Base-by-base conservation (phyloP, 164 flowering plant genomes). In the Sedum album region DNA sequence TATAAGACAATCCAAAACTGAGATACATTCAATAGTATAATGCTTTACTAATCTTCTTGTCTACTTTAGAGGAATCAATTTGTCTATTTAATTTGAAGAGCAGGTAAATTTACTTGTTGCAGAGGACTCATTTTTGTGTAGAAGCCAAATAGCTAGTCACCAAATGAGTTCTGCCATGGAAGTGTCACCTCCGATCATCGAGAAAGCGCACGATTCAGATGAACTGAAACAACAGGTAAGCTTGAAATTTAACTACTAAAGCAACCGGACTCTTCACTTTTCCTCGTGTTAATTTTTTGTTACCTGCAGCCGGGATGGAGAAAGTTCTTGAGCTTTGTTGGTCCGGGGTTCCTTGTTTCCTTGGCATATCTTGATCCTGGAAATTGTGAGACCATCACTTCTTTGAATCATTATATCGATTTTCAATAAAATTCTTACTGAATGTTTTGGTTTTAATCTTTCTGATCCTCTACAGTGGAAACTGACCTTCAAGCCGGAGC, bases 401-500 rank as follows among this genome's bases (percentile, higher is more conserved):
- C 4, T 15, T 44, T 0, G 18, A 11, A 44, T 44, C 15, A 18
- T 44, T 44, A 13, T 11, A 44, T 7, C 38, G 7, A 35, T 35
- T 7, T 3, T 28, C 11, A 11, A 13, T 44, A 15, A 14, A 15
- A 13, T 44, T 44, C 48, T 44, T 44, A 44, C 15, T 4, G 48
- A 17, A 44, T 11, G 18, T 14, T 39, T 49, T 49, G 48, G 18
- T 39, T 49, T 57, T 57, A 7, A 36, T n/a, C 7, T 73, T 39
- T 49, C 49, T 57, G 17, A 36, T n/a, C 7, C 71, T 39, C 66
- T 18, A 36, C 86, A 90, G 96, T 90, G 84, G 93, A 88, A 72
- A 90, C 96, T 60, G 96, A 88, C 70, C 66, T 90, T 55, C 96
- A 86, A 74, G 88, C 96, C 1, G 96, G 96, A 72, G 91, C 96